Conservation (phyloP, 257 asterid genomes). For the Solanum sitiens region DNA sequence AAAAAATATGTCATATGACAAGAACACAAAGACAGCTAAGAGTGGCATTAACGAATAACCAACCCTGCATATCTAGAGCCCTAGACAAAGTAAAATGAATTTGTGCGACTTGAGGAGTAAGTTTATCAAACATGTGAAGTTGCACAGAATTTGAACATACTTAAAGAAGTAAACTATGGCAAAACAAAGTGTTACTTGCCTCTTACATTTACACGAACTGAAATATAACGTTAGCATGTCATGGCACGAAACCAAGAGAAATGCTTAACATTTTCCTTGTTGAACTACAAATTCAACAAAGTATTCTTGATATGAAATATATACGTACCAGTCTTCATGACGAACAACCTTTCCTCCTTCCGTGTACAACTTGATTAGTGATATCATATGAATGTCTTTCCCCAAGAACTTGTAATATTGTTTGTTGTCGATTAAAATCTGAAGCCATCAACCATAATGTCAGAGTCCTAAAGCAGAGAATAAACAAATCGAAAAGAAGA, state of each 20-base stretch:
- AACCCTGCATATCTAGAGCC: too few species aligned
- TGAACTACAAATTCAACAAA: background rate
- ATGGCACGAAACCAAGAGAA: too few species aligned
- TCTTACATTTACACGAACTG: background rate
- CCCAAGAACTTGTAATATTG: constrained; percentile 78
- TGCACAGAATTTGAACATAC: background rate
- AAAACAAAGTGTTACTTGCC: background rate
- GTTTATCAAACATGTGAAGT: background rate
- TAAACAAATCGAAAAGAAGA: background rate
- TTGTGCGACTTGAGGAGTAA: background rate
- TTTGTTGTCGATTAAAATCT: constrained; percentile 74
- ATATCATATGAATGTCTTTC: constrained; percentile 59
- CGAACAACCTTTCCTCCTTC: constrained; percentile 75
- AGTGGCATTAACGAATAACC: background rate
- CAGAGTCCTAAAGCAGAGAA: background rate
- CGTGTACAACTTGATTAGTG: constrained; percentile 60
- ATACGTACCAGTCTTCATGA: constrained; percentile 72
- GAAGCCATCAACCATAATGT: constrained; percentile 1
- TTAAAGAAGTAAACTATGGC: background rate
- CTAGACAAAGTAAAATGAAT: background rate
- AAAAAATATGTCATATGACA: background rate
- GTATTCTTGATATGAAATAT: background rate
- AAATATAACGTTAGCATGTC: too few species aligned
- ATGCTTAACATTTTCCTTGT: background rate
- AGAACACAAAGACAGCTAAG: background rate